Evolutionary conservation across 2,329 filamentous ascomycete species (phyloP).

Genomic region (Lomentospora prolificans): DNA sequence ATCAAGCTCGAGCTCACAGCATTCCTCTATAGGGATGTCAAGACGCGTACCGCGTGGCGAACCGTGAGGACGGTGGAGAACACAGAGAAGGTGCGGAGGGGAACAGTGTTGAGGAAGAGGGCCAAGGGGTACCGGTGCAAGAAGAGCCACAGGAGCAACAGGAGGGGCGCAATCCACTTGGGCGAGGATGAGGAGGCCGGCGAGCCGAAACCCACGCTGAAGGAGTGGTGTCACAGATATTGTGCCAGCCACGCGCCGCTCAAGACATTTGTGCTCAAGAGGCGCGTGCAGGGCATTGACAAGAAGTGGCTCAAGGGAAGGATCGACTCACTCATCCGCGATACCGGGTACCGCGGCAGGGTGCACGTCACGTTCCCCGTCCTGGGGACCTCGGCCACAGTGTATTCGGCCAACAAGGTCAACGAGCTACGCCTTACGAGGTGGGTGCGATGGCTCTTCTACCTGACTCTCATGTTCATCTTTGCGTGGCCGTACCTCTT

Average conservation of each 20-base stretch:
- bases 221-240: constrained; percentile 60
- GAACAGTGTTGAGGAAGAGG: constrained; percentile 45
- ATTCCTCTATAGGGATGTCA: constrained; percentile 40
- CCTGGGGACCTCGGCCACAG: constrained; percentile 44
- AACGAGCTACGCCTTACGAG: constrained; percentile 55
- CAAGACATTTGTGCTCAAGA: constrained; percentile 43
- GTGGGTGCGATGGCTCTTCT: constrained; percentile 58
- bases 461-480: constrained; percentile 57
- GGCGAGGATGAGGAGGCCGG: constrained; percentile 32
- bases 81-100: constrained; percentile 53
- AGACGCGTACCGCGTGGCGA: constrained; percentile 28
- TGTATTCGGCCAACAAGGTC: constrained; percentile 52
- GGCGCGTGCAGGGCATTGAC: constrained; percentile 52
- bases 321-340: constrained; percentile 46
- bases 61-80: constrained; percentile 44
- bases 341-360: constrained; percentile 58
- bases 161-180: constrained; percentile 14
- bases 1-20: constrained; percentile 49
- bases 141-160: constrained; percentile 12
- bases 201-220: constrained; percentile 10
- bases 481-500: constrained; percentile 62
- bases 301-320: constrained; percentile 38
- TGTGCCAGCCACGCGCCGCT: constrained; percentile 47
- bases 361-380: constrained; percentile 50
- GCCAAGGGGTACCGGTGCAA: constrained; percentile 33